phyloP scores from a whole-genome alignment of 176 grass and related monocot genomes.

The Aegilops bicornis region DNA sequence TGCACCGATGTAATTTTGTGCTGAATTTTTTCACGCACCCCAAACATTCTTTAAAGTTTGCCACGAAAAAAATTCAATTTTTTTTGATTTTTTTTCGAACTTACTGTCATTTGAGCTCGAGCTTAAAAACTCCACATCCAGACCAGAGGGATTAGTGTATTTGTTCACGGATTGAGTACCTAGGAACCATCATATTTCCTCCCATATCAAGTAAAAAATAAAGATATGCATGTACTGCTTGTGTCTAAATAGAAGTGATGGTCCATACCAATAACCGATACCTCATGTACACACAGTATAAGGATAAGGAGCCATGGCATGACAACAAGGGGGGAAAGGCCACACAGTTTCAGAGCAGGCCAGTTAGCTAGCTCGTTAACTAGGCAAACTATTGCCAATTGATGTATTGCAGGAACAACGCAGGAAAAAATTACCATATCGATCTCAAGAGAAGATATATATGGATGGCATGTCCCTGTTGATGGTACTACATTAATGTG shows the following conservation, averaged over 20 bases:
- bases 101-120: too few species aligned
- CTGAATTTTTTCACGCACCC: too few species aligned
- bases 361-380: background rate
- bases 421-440: background rate
- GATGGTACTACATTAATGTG: background rate
- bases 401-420: background rate
- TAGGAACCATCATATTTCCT: too few species aligned
- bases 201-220: too few species aligned
- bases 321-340: conserved; percentile 3
- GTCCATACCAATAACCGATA: background rate
- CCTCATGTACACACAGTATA: background rate
- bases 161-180: too few species aligned
- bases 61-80: too few species aligned
- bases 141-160: too few species aligned
- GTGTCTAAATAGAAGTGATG: background rate
- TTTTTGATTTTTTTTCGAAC: too few species aligned
- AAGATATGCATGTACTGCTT: background rate
- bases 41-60: too few species aligned
- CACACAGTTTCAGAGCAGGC: conserved; percentile 21
- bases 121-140: too few species aligned
- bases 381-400: background rate
- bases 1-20: too few species aligned
- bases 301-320: background rate
- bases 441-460: background rate
- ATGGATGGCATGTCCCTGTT: background rate